Percentiles rank a stretch among this genome's conserved stretches.
Evolutionary conservation across 495 filamentous ascomycete genomes (phyloP).

Genomic region (Daldinia caldariorum): DNA sequence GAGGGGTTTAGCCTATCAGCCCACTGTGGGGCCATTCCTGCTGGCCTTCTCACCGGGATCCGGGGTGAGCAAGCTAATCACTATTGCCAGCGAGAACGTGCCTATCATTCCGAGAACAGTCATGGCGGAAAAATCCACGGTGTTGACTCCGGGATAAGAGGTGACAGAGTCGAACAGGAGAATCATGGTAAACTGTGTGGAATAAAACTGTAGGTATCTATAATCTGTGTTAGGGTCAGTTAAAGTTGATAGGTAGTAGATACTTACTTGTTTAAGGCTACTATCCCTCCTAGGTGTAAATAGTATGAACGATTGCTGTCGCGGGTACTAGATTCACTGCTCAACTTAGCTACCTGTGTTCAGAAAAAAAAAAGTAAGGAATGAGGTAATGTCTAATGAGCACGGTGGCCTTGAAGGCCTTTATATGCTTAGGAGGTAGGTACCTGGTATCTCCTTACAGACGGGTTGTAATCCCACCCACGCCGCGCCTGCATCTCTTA

Average conservation of each 20-base stretch:
- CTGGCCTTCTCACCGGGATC: background rate
- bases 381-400: background rate
- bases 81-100: background rate
- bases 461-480: background rate
- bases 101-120: background rate
- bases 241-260: background rate
- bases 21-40: background rate
- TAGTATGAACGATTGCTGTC: background rate
- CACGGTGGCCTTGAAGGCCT: background rate
- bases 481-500: background rate
- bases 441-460: too few relatives aligned
- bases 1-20: background rate
- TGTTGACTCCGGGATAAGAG: background rate
- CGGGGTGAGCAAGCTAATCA: background rate
- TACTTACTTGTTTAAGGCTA: background rate
- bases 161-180: background rate
- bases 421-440: constrained; percentile 1
- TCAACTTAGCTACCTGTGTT: background rate
- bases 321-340: background rate
- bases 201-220: background rate
- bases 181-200: background rate
- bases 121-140: background rate
- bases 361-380: background rate
- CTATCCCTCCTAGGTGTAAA: background rate
- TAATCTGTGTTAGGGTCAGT: too few relatives aligned